Evolutionary conservation across 2,329 filamentous ascomycete species (phyloP), one percentile per base, ranked within the genome.

Genomic region (Uncinocarpus reesii): DNA sequence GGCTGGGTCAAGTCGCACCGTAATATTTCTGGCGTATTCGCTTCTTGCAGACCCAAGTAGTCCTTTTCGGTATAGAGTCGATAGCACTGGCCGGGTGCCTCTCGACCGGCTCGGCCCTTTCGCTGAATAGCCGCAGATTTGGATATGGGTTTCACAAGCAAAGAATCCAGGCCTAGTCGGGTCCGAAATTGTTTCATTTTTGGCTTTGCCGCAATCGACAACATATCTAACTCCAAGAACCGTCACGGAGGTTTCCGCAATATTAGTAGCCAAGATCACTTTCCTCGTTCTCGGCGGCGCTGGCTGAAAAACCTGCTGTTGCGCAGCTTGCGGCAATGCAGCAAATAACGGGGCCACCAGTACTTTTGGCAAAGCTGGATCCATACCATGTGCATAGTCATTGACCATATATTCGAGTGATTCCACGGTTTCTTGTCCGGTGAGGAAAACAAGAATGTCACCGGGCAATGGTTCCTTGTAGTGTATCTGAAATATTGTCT

Each of bases 181-280:
- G 84, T 79, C 11, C 89, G 83, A 62, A 88, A 98, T 55, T 94
- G 84, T 67, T 95, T 95, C 55, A 93, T 78, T 63, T n/a, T 98
- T 98, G 7, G 85, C 86, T 60, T 95, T 95, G 38, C 92, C 92
- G 48, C 85, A 85, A 61, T 98, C 92, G 16, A 98, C 77, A 7
- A 98, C 90, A 57, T 84, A 92, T 3, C 86, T 80, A 5, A 98
- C 88, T 1, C 92, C 92, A 0, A 90, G 84, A 0, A 98, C 89
- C 0, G 92, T 98, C 51, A 98, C 85, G 1, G 92, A 96, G 0
- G 92, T 96, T 65, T 98, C 92, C n/a, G 92, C 92, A 58, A 98
- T 96, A 60, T 98, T 98, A 11, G 92, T 98, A 0, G 89, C 83
- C 0, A 98, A 71, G 0, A 98, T 88, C 10, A 96, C 76, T 61